These are phyloP conservation scores for Blastomyces silverae DNA, from an alignment of 2,329 filamentous ascomycete genomes.

Conservation along the genomic window DNA sequence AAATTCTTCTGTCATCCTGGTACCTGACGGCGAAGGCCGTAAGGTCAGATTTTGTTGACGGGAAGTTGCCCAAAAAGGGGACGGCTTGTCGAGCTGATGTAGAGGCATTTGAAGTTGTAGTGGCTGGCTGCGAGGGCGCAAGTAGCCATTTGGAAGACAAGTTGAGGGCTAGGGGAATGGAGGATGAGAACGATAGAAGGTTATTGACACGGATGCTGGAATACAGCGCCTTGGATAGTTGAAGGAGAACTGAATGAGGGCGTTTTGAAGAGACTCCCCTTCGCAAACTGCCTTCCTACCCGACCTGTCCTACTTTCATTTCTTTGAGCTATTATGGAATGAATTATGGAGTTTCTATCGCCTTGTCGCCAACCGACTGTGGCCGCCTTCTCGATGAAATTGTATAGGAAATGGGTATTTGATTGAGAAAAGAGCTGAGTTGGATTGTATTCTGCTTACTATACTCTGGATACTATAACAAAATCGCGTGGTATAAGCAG, in stretches of 20 bases:
- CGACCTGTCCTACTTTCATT: background rate
- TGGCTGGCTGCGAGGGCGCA: background rate
- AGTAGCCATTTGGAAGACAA: background rate
- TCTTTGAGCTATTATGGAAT: background rate
- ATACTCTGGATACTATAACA: background rate
- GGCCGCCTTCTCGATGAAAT: background rate
- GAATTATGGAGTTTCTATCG: background rate
- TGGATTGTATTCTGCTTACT: background rate
- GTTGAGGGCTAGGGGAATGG: background rate
- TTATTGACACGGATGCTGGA: background rate
- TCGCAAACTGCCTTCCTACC: no score
- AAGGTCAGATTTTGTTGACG: conserved; percentile 32
- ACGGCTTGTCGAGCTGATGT: conserved; percentile 29
- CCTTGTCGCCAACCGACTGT: background rate
- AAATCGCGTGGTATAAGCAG: background rate
- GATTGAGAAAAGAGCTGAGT: background rate
- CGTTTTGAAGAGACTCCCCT: background rate
- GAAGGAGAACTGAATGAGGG: background rate
- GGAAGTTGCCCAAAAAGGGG: conserved; percentile 28
- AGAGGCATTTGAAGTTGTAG: conserved; percentile 13
- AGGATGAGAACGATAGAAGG: background rate
- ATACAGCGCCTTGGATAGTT: background rate
- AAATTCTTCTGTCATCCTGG: conserved; percentile 20
- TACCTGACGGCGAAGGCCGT: conserved; percentile 29
- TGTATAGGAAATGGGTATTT: background rate